These are phyloP conservation scores for Botryotinia calthae DNA, from an alignment of 2,329 filamentous ascomycete genomes.

Conservation along the genomic window DNA sequence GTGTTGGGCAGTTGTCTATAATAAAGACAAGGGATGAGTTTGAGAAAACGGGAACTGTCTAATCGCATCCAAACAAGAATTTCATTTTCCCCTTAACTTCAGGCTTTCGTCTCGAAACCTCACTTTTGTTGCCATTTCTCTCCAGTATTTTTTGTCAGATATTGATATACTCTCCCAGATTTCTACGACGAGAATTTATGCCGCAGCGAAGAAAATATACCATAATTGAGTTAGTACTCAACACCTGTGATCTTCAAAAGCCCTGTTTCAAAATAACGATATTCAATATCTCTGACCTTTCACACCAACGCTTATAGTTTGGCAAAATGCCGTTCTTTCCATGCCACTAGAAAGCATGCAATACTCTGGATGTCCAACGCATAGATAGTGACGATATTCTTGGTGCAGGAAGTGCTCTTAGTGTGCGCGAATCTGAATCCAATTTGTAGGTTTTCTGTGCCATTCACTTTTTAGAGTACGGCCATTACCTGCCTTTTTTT, in stretches of 20 bases:
- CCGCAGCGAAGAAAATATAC: neutral
- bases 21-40: neutral
- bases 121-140: neutral
- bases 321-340: accelerated
- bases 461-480: too few relatives aligned
- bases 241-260: neutral
- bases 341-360: neutral
- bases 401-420: too few relatives aligned
- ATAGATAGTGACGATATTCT: too few relatives aligned
- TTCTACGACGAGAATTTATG: neutral
- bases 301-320: neutral
- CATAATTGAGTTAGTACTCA: neutral
- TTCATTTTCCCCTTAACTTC: neutral
- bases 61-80: neutral
- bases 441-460: too few relatives aligned
- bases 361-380: too few relatives aligned
- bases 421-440: too few relatives aligned
- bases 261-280: too few relatives aligned
- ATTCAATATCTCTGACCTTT: too few relatives aligned
- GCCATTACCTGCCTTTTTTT: too few relatives aligned
- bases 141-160: neutral
- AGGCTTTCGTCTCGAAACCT: neutral
- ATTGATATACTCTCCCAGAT: neutral
- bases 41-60: neutral
- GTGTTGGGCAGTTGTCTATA: too few relatives aligned